These are phyloP conservation scores for Botrytis fabae DNA, from an alignment of 2,329 filamentous ascomycete species.

Conservation along the genomic window DNA sequence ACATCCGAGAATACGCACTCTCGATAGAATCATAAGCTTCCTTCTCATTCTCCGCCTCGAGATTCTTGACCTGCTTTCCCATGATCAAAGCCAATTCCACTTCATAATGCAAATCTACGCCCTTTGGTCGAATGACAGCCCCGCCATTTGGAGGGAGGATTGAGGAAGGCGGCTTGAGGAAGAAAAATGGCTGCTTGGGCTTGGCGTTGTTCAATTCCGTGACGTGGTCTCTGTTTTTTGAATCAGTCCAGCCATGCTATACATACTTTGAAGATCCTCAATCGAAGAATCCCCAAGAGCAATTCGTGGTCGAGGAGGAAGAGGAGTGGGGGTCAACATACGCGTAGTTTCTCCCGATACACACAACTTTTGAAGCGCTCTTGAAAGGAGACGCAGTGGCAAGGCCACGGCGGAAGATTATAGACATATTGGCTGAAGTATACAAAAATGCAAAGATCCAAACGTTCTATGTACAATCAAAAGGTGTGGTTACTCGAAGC, in stretches of 20 bases:
- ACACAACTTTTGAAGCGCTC: conserved; percentile 62
- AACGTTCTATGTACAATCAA: conserved; percentile 2
- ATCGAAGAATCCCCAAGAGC: conserved; percentile 17
- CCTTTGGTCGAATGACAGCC: conserved; percentile 77
- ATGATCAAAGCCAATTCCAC: conserved; percentile 91
- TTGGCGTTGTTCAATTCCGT: conserved; percentile 83
- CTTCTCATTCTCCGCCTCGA: conserved; percentile 70
- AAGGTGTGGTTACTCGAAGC: not conserved
- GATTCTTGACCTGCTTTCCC: conserved; percentile 74
- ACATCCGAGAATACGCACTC: conserved; percentile 51
- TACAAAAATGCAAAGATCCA: not conserved
- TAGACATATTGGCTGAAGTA: conserved; percentile 33
- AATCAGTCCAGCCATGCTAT: not conserved
- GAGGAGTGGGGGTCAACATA: conserved; percentile 47
- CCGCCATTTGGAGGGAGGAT: conserved; percentile 78
- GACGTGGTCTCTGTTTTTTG: conserved; percentile 73
- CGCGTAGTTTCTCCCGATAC: conserved; percentile 97
- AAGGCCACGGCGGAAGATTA: conserved; percentile 38
- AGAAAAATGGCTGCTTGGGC: conserved; percentile 98
- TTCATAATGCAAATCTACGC: conserved; percentile 89
- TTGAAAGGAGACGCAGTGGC: conserved; percentile 48
- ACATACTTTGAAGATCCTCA: not conserved
- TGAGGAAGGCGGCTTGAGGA: conserved; percentile 89
- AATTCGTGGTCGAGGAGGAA: conserved; percentile 10
- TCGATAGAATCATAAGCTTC: conserved; percentile 81